Conservation (phyloP, 345 rosid species). For the Sapria himalayana region DNA sequence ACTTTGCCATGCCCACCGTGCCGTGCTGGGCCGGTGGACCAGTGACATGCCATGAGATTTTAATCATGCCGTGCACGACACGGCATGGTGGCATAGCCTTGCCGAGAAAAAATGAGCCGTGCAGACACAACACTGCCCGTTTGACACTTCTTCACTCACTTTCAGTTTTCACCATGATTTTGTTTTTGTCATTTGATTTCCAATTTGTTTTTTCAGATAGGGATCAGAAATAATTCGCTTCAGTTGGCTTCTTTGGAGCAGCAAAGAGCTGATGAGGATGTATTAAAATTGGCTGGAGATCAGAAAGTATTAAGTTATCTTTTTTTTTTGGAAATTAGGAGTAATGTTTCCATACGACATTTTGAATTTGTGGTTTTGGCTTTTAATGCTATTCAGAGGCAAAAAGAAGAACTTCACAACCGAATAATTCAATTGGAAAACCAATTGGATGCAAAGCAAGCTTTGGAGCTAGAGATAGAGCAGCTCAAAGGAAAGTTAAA, state of each 20-base stretch:
- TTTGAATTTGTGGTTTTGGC: conserved; percentile 4
- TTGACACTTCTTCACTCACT: too few relatives aligned
- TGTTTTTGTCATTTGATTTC: conserved; percentile 3
- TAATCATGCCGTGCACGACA: too few relatives aligned
- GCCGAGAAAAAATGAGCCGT: too few relatives aligned
- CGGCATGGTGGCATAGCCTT: too few relatives aligned
- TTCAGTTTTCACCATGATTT: neutral
- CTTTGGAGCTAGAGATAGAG: conserved; percentile 67
- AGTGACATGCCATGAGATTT: too few relatives aligned
- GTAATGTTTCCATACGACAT: neutral
- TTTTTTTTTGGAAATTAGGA: conserved; percentile 4
- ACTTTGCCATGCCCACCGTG: too few relatives aligned
- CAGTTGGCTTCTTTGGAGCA: conserved; percentile 67
- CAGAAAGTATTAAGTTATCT: conserved; percentile 45
- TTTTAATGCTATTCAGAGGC: conserved; percentile 27
- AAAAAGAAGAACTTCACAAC: conserved; percentile 49
- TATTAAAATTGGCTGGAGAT: conserved; percentile 60
- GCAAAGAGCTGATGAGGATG: conserved; percentile 54
- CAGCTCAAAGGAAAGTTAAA: conserved; percentile 39
- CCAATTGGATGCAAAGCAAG: conserved; percentile 68
- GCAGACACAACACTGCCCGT: too few relatives aligned
- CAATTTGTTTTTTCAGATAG: conserved; percentile 23
- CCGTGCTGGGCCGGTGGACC: too few relatives aligned
- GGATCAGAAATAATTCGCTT: conserved; percentile 29
- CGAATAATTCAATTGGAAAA: conserved; percentile 45